Conservation (phyloP, 2,329 filamentous ascomycete species). For the Cephalotrichum gorgonifer region DNA sequence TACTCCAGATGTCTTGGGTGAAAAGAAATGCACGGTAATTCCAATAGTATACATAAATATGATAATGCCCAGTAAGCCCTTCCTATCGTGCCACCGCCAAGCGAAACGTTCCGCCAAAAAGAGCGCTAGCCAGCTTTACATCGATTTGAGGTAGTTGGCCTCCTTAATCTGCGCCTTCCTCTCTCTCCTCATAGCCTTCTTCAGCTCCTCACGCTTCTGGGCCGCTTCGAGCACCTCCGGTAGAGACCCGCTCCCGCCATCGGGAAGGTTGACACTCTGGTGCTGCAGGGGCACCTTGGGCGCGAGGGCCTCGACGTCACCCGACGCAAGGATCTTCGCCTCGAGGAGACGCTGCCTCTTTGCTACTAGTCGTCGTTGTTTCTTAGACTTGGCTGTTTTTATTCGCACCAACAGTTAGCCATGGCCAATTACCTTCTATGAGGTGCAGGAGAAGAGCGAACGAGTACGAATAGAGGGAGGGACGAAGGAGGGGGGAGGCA, state of each 20-base stretch:
- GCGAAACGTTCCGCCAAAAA: neutral
- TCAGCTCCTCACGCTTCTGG: slow-evolving; percentile 50
- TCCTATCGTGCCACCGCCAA: neutral
- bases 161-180: slow-evolving; percentile 73
- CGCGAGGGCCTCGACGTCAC: slow-evolving; percentile 54
- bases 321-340: slow-evolving; percentile 49
- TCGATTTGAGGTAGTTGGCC: slow-evolving; percentile 72
- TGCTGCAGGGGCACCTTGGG: slow-evolving; percentile 66
- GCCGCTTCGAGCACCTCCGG: slow-evolving; percentile 36
- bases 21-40: neutral
- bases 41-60: neutral
- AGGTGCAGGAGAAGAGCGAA: neutral
- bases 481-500: neutral
- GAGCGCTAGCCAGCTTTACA: slow-evolving; percentile 34
- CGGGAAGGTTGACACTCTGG: slow-evolving; percentile 66
- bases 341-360: slow-evolving; percentile 50
- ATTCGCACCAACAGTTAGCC: neutral
- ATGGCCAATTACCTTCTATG: neutral
- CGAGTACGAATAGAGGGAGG: neutral
- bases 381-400: slow-evolving; percentile 67
- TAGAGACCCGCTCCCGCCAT: slow-evolving; percentile 28
- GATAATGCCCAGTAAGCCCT: neutral
- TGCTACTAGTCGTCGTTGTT: slow-evolving; percentile 61
- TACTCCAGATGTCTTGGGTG: neutral
- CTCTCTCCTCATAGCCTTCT: slow-evolving; percentile 62